Base-by-base conservation (phyloP, 352 stramenopile species). In the Phytopythium cucurbitacearum region DNA sequence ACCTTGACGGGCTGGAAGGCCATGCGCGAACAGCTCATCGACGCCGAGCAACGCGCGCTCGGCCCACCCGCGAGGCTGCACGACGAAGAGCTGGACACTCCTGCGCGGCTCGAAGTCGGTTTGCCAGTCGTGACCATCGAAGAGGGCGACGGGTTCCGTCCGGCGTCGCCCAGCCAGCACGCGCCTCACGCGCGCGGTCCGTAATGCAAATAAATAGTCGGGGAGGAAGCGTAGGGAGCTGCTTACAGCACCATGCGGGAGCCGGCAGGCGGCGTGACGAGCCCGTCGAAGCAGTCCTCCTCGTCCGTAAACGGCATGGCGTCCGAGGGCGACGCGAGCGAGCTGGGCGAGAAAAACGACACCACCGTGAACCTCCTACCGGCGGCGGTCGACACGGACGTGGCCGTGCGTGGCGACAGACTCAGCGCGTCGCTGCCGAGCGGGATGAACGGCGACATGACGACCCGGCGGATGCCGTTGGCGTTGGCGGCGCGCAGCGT, bases 11-110 rank as follows among this genome's bases (percentile, higher is more conserved):
- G 74, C 5, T 85, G 74, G 74, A 64, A 64, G 40, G 52, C 54
- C 16, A 78, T 78, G 69, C 63, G 71, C 12, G 74, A 85, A 43
- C 73, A 78, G 35, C 57, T 80, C 13, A 64, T 74, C 33, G 65
- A 65, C 4, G 67, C 32, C n/a, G 67, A 76, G 53, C 52, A 69
- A 35, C 12, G 35, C 15, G 21, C 37, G 34, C 36, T 53, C 3
- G 35, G 15, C 7, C 11, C 36, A 12, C 48, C 48, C 3, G 48
- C 7, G 0, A 28, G 21, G 21, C 21, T 28, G 21, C 21, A 28
- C 21, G 10, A 3, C 10, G 36, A 37, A 37, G n/a, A 37, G n/a
- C 43, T 40, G 34, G 40, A 34, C 0, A 32, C 2, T 21, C 38
- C 13, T 16, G 34, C 40, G 38, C 21, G 8, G 5, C 15, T 40